Evolutionary conservation across 495 filamentous ascomycete species (phyloP), one percentile per base, ranked within the genome.

Genomic region (Endocarpon pusillum): DNA sequence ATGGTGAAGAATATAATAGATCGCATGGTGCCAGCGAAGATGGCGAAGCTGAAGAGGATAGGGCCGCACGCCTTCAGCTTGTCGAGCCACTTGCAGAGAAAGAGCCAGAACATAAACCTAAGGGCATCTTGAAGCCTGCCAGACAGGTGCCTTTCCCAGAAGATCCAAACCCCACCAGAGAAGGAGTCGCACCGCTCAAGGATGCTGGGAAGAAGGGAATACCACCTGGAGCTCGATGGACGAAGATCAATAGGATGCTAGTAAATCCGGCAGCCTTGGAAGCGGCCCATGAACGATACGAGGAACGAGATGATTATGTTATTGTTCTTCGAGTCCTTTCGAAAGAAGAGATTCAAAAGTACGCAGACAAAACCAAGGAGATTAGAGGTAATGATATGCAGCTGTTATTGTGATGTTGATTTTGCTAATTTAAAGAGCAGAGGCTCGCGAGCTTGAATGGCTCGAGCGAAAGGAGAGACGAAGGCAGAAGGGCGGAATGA

Each of bases 131-230:
- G 9, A 81, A 82, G 49, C 56, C 66, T 22, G 5, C 5, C 12
- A 81, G 82, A 0, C 72, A 67, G 3, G 61, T 66, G 16, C 75
- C 75, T 40, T 92, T 91, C 52, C 82, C 82, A 0, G 82, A 89
- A 43, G 71, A 91, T 20, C 64, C 69, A 0, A 70, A 76, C 33
- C 72, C 77, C 1, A 68, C 86, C n/a, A 61, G 83, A 18, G 82
- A 91, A 47, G 83, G 83, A n/a, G 83, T 89, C 10, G 80, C 81
- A 3, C 83, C 83, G 11, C 66, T 85, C 47, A 89, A 87, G 53
- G 81, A 85, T 34, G 73, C 78, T 32, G 53, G 61, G 36, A 78
- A 81, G 53, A 61, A 74, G 40, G 71, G 74, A 16, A 80, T 87
- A 35, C 83, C 82, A 4, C 59, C 73, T 0, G 76, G 73, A 21